phyloP scores from a whole-genome alignment of 345 rosid genomes.

The Bruguiera sexangula region DNA sequence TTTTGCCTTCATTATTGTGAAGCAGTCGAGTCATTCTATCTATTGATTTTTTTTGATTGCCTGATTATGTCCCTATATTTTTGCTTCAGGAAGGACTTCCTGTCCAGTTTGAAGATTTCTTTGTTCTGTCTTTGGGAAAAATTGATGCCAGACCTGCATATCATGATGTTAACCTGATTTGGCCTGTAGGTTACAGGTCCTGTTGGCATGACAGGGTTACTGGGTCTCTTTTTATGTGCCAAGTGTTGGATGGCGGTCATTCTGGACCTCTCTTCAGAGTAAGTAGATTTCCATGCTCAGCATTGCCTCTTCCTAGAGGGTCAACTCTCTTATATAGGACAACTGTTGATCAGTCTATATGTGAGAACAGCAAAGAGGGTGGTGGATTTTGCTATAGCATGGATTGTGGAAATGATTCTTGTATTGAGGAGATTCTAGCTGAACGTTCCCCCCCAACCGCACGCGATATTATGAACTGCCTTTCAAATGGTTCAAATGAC shows the following conservation, averaged over 20 bases:
- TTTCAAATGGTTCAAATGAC: conserved; percentile 31
- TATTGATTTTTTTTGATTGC: conserved; percentile 18
- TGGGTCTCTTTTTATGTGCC: conserved; percentile 80
- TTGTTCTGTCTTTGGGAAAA: conserved; percentile 74
- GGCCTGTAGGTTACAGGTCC: conserved; percentile 82
- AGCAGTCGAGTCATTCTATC: neutral
- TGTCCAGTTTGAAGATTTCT: conserved; percentile 88
- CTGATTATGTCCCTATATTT: conserved; percentile 17
- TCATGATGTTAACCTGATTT: conserved; percentile 58
- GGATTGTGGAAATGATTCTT: conserved; percentile 44
- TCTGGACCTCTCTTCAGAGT: conserved; percentile 86
- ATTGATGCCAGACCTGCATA: conserved; percentile 75
- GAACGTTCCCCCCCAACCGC: conserved; percentile 60
- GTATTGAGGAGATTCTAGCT: conserved; percentile 58
- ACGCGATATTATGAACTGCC: conserved; percentile 59
- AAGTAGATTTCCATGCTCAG: conserved; percentile 75
- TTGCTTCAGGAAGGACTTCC: conserved; percentile 74
- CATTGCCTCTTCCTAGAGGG: conserved; percentile 50
- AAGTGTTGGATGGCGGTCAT: conserved; percentile 80
- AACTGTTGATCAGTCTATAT: conserved; percentile 30
- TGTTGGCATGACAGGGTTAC: conserved; percentile 98
- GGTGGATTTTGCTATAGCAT: conserved; percentile 20
- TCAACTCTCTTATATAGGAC: conserved; percentile 52
- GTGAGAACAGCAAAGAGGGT: conserved; percentile 32
- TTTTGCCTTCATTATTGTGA: neutral